phyloP scores from a whole-genome alignment of 768 basidiomycete species.

The Boletus speciosus region DNA sequence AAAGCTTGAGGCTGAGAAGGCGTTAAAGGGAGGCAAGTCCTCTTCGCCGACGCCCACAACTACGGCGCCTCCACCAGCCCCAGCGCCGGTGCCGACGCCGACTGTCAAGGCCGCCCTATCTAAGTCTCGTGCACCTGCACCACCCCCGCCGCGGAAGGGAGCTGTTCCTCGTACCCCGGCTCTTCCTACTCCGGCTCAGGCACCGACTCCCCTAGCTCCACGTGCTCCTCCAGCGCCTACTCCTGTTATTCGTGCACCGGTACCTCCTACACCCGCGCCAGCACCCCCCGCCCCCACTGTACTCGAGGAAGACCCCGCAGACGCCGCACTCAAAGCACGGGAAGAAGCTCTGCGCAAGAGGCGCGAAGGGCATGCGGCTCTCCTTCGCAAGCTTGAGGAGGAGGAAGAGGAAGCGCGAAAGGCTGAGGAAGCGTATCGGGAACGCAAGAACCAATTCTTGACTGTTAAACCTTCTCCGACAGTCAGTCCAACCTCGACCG shows the following conservation, averaged over 20 bases:
- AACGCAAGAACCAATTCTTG: constrained; percentile 32
- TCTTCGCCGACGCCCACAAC: constrained; percentile 43
- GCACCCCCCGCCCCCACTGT: constrained; percentile 35
- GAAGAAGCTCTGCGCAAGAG: constrained; percentile 72
- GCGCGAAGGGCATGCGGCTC: constrained; percentile 65
- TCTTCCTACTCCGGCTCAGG: constrained; percentile 25
- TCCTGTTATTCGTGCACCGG: constrained; percentile 24
- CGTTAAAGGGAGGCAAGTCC: constrained; percentile 46
- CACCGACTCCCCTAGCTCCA: constrained; percentile 16
- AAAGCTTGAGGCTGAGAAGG: constrained; percentile 73
- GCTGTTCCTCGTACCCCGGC: constrained; percentile 8
- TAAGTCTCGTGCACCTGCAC: constrained; percentile 26
- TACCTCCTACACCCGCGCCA: constrained; percentile 52
- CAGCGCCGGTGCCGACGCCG: constrained; percentile 36
- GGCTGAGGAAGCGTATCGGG: constrained; percentile 41
- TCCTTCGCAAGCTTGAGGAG: constrained; percentile 67
- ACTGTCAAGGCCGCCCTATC: constrained; percentile 38
- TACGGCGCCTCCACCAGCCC: constrained; percentile 41
- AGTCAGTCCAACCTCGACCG: constrained; percentile 23
- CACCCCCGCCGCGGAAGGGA: constrained; percentile 34
- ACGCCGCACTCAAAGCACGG: constrained; percentile 61
- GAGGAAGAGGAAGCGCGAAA: constrained; percentile 56
- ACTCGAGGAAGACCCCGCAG: constrained; percentile 71
- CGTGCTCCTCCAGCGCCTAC: constrained; percentile 25
- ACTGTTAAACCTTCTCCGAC: constrained; percentile 38